A percentile compares a stretch with the other conserved stretches of the same genome.
Conservation (phyloP, 2,329 filamentous ascomycete genomes). For the Curvularia verruculosa region DNA sequence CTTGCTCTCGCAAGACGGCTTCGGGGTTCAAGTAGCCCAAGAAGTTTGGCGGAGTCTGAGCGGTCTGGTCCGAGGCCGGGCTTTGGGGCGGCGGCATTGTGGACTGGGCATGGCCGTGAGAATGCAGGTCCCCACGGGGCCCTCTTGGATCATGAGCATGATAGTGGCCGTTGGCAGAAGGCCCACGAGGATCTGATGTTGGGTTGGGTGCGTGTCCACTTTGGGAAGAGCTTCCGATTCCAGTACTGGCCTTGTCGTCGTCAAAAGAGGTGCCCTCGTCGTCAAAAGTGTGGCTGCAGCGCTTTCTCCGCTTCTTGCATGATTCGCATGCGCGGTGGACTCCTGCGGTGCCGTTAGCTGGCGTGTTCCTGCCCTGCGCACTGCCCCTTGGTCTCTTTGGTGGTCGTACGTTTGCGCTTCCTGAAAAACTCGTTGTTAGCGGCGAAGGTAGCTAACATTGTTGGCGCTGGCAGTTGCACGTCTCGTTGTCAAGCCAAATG, state of each 20-base stretch:
- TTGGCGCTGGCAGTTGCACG: conserved; percentile 16
- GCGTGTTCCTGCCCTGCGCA: conserved; percentile 21
- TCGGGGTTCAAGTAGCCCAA: conserved; percentile 56
- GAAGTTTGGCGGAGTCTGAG: conserved; percentile 50
- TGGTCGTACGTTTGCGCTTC: conserved; percentile 50
- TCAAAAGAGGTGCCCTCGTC: conserved; percentile 31
- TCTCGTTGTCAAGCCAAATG: conserved; percentile 6
- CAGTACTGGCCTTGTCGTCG: conserved; percentile 20
- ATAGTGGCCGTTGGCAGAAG: conserved; percentile 27
- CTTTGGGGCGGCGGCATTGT: conserved; percentile 44
- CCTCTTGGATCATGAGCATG: conserved; percentile 36
- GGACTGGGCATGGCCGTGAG: conserved; percentile 35
- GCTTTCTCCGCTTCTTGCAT: conserved; percentile 54
- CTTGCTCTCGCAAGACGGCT: conserved; percentile 53
- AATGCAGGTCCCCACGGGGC: conserved; percentile 29
- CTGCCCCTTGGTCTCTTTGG: conserved; percentile 6
- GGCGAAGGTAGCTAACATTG: conserved; percentile 54
- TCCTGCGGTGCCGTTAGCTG: conserved; percentile 38
- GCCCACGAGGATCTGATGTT: conserved; percentile 38
- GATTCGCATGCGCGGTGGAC: conserved; percentile 53
- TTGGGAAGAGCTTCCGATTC: conserved; percentile 48
- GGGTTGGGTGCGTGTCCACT: conserved; percentile 42
- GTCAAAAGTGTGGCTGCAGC: conserved; percentile 52
- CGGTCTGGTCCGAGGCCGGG: conserved; percentile 37
- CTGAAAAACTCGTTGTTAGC: conserved; percentile 54